Evolutionary conservation across 768 basidiomycete genomes (phyloP).

Genomic region (Podaxis sp.): DNA sequence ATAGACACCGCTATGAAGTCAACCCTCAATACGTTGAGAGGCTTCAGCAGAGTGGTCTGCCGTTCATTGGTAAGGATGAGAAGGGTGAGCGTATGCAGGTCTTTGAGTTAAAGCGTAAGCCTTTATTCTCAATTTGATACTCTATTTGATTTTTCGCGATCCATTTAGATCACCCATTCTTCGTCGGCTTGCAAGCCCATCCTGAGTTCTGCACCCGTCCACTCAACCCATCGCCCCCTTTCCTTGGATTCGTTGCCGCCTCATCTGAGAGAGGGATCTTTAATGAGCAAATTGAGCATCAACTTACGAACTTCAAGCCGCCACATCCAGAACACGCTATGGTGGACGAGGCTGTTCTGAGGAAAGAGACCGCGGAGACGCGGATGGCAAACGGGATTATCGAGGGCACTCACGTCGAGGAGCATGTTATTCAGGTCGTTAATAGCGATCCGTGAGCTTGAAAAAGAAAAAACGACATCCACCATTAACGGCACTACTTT

Average conservation of each 20-base stretch:
- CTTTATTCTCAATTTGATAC: background rate
- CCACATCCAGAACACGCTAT: conserved; percentile 75
- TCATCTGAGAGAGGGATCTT: conserved; percentile 50
- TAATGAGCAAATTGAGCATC: conserved; percentile 67
- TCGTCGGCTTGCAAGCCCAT: conserved; percentile 91
- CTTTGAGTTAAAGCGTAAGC: conserved; percentile 77
- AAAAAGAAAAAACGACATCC: background rate
- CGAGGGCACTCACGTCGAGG: background rate
- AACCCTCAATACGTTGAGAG: conserved; percentile 82
- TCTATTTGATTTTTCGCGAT: background rate
- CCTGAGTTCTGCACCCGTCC: conserved; percentile 99
- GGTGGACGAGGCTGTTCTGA: conserved; percentile 62
- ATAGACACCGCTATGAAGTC: conserved; percentile 93
- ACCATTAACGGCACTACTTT: too few relatives aligned
- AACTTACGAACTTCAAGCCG: conserved; percentile 56
- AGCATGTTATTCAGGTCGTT: conserved; percentile 9
- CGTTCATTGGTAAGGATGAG: conserved; percentile 85
- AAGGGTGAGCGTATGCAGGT: conserved; percentile 97
- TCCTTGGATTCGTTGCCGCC: conserved; percentile 93
- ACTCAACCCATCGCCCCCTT: conserved; percentile 94
- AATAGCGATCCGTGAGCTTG: background rate
- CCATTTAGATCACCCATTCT: conserved; percentile 82
- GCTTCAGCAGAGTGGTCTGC: conserved; percentile 60
- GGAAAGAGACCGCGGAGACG: conserved; percentile 22
- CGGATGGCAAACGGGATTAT: conserved; percentile 2